Base-by-base conservation (phyloP, 768 basidiomycete genomes). In the Calocera cornea region DNA sequence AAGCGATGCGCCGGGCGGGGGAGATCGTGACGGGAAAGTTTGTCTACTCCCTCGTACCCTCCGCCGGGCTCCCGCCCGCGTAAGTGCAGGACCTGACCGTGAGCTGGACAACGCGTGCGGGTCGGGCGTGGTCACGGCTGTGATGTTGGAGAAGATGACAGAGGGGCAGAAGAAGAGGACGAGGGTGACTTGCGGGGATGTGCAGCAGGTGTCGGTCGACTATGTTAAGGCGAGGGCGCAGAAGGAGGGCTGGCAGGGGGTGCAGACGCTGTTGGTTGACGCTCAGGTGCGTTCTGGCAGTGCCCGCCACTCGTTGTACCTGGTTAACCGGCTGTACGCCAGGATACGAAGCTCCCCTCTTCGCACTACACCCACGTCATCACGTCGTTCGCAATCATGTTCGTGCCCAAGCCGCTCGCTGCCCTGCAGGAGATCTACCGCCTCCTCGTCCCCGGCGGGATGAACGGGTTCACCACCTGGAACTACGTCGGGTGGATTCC, bases 381-480 rank as follows among this genome's bases (percentile, higher is more conserved):
- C 54, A 5, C 54, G 5, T 2, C 54, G 2, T 60, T 60, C 54
- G 54, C 10, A 8, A 2, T 60, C 31, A 60, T 60, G 54, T 27
- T 60, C 27, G 27, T 60, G 5, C 54, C 54, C 31, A 60, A 60
- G 54, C 54, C 54, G 2, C 2, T 60, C 54, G 27, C 2, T 10
- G 31, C 31, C 7, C 54, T 60, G 54, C 24, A 60, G 27, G 67
- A 68, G 29, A 64, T 68, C 60, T 64, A 65, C 22, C 60, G 67
- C 16, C 2, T 68, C 44, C 67, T 68, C 41, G 40, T 24, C 8
- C 67, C 67, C 19, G 64, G 67, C 31, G 67, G 67, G 22, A 5
- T 65, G 17, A 68, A 68, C 60, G 67, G 64, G n/a, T 65, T 68
- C 64, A 64, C 64, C 16, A 68, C 67, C 24, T 68, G 67, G 67